Percentiles rank a stretch among this genome's conserved stretches.
These are phyloP conservation scores for Mycena crocata DNA, from an alignment of 768 basidiomycete species.

Conservation along the genomic window DNA sequence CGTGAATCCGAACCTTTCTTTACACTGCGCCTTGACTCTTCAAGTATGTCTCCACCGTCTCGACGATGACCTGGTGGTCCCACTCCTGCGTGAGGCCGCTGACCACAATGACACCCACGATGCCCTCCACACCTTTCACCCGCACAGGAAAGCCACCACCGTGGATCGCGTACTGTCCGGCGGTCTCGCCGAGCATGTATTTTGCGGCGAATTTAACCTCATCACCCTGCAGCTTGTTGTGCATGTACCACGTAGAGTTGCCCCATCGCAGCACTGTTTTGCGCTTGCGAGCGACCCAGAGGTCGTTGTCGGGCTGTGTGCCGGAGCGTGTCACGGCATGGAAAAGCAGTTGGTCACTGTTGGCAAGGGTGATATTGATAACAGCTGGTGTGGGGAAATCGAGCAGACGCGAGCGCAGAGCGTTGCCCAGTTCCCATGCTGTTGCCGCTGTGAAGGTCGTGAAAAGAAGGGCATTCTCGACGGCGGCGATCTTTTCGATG, in stretches of 20 bases:
- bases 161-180: constrained; percentile 44
- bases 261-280: constrained; percentile 46
- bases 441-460: constrained; percentile 43
- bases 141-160: constrained; percentile 49
- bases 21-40: constrained; percentile 17
- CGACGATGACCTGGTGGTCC: constrained; percentile 46
- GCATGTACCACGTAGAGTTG: constrained; percentile 40
- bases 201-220: constrained; percentile 27
- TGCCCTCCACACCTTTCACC: constrained; percentile 46
- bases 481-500: constrained; percentile 34
- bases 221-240: constrained; percentile 21
- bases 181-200: constrained; percentile 40
- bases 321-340: constrained; percentile 42
- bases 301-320: constrained; percentile 44
- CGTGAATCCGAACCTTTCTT: neutral
- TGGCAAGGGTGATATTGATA: constrained; percentile 44
- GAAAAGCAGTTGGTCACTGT: constrained; percentile 45
- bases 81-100: constrained; percentile 44
- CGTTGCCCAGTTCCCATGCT: constrained; percentile 46
- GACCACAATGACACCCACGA: constrained; percentile 50
- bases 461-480: constrained; percentile 43
- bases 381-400: constrained; percentile 38
- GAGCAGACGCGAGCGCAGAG: constrained; percentile 38
- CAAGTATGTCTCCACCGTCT: constrained; percentile 42
- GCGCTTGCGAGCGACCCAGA: constrained; percentile 49